These are phyloP conservation scores for Teratosphaeria nubilosa DNA, from an alignment of 2,329 filamentous ascomycete species.

Conservation along the genomic window DNA sequence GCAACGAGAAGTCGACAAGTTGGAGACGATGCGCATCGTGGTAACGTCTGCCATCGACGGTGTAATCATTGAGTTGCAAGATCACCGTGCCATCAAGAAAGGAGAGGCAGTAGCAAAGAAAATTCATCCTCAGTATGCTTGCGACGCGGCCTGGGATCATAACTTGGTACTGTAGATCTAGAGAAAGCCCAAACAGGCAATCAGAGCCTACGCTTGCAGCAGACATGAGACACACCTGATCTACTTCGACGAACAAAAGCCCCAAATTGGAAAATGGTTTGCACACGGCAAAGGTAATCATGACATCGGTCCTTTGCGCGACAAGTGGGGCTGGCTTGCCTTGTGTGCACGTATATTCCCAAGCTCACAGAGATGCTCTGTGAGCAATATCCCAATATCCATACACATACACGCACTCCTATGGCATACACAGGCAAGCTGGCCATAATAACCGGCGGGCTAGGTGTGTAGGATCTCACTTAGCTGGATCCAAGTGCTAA, in stretches of 20 bases:
- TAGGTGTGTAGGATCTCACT: conserved; percentile 3
- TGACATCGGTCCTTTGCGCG: not conserved
- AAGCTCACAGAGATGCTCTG: not conserved
- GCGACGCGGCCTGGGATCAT: too few relatives aligned
- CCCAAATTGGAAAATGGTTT: not conserved
- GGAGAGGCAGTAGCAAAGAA: too few relatives aligned
- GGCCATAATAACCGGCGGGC: conserved; percentile 8
- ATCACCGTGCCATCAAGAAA: too few relatives aligned
- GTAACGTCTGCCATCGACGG: too few relatives aligned
- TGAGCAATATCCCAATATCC: not conserved
- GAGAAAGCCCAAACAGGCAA: not conserved
- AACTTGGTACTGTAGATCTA: not conserved
- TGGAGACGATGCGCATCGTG: too few relatives aligned
- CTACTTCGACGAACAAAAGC: not conserved
- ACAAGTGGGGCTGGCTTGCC: not conserved
- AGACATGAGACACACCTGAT: not conserved
- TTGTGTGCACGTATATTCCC: not conserved
- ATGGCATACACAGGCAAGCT: conserved; percentile 7
- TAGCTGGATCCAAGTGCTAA: not conserved
- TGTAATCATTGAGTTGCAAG: too few relatives aligned
- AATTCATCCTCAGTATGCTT: too few relatives aligned
- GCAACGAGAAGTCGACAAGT: too few relatives aligned
- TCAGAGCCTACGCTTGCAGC: not conserved
- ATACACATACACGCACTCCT: not conserved
- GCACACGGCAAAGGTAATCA: not conserved